phyloP scores from a whole-genome alignment of 208 protist genomes.

The Leishmania mexicana region DNA sequence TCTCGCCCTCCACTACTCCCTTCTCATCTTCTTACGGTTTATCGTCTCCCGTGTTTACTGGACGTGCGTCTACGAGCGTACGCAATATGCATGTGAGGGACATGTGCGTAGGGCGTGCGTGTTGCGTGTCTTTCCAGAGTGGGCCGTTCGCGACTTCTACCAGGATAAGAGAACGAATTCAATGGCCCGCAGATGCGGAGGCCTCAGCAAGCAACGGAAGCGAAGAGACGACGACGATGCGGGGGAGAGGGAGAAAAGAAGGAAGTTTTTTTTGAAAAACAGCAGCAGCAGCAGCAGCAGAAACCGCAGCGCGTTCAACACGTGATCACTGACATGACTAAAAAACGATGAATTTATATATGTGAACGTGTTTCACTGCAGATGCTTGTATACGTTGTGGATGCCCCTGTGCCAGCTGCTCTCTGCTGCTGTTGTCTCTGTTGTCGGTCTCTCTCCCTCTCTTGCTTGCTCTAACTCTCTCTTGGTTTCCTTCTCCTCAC shows the following conservation, averaged over 20 bases:
- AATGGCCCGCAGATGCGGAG: no score
- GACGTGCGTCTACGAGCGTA: no score
- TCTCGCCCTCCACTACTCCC: neutral
- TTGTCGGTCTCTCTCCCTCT: neutral
- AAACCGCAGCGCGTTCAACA: no score
- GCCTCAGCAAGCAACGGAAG: no score
- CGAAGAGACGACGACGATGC: no score
- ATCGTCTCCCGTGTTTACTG: neutral
- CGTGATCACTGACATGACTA: no score
- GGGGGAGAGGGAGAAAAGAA: neutral
- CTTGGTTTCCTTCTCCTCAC: neutral
- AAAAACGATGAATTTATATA: neutral
- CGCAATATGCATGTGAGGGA: no score
- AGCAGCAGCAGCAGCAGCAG: neutral
- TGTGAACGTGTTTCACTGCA: neutral
- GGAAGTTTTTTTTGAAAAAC: neutral
- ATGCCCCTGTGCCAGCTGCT: neutral
- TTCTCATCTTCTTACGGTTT: neutral
- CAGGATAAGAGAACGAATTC: no score
- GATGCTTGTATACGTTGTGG: neutral
- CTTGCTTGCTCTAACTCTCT: neutral
- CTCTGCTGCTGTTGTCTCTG: neutral
- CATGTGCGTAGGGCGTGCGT: no score
- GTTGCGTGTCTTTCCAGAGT: no score
- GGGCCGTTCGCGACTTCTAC: no score